Conservation (phyloP, 306 rosid genomes). For the Abrus precatorius region DNA sequence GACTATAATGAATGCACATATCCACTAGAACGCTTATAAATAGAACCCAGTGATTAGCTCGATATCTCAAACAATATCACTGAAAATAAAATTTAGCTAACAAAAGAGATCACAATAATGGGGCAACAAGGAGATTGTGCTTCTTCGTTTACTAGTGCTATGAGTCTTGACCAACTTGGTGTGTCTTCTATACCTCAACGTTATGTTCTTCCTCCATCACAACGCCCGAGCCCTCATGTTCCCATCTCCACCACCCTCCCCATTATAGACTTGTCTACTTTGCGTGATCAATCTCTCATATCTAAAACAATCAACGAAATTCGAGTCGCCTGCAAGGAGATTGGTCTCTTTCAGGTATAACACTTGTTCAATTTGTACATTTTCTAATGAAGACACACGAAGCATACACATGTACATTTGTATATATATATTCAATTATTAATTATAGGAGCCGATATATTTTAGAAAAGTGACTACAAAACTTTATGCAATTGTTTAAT, state of each 20-base stretch:
- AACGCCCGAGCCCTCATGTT: constrained; percentile 51
- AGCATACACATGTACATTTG: background rate
- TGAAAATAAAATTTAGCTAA: constrained; percentile 16
- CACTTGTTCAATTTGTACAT: background rate
- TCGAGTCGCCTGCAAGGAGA: constrained; percentile 48
- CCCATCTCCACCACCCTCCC: constrained; percentile 48
- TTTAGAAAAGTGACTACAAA: no score
- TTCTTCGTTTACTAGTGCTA: constrained; percentile 48
- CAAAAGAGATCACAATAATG: constrained; percentile 23
- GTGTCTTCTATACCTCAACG: constrained; percentile 56
- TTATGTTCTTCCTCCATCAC: constrained; percentile 63
- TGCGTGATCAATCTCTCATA: constrained; percentile 42
- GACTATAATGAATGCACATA: background rate
- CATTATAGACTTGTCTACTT: constrained; percentile 56
- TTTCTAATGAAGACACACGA: background rate
- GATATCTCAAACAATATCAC: constrained; percentile 7
- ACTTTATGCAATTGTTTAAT: no score
- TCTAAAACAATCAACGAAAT: constrained; percentile 47
- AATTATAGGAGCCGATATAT: no score
- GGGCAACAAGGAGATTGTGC: constrained; percentile 37
- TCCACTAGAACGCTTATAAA: constrained; percentile 39
- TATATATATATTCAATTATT: background rate
- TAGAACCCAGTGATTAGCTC: background rate
- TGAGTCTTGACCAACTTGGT: constrained; percentile 47
- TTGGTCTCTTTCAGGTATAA: constrained; percentile 63